Percentiles rank a stretch among this genome's conserved stretches.
Evolutionary conservation across 2,329 filamentous ascomycete species (phyloP).

Genomic region (Clathrospora elynae): DNA sequence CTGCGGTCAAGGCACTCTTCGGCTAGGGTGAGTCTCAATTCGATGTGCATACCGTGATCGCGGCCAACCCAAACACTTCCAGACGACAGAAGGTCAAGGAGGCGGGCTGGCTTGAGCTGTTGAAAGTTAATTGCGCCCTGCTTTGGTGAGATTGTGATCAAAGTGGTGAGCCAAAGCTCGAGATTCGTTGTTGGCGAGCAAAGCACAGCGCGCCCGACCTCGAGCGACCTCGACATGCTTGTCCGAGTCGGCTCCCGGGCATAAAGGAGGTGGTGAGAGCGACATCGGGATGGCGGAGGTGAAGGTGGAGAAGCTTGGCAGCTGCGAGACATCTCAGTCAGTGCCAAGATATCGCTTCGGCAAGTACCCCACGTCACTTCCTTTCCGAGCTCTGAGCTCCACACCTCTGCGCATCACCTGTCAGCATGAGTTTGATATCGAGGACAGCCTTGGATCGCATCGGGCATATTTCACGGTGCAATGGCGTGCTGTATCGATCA

Average conservation of each 20-base stretch:
- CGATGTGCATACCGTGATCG: constrained; percentile 41
- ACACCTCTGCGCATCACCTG: constrained; percentile 12
- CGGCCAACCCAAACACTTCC: constrained; percentile 42
- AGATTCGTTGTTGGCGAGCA: constrained; percentile 26
- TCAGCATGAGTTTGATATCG: constrained; percentile 30
- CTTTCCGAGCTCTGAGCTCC: constrained; percentile 9
- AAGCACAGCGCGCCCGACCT: constrained; percentile 45
- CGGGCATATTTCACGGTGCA: constrained; percentile 7
- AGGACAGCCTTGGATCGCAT: constrained; percentile 28
- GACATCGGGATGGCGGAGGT: constrained; percentile 8
- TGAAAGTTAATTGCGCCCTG: constrained; percentile 32
- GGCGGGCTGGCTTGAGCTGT: constrained; percentile 17
- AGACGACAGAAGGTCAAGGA: constrained; percentile 31
- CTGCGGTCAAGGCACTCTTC: constrained; percentile 29
- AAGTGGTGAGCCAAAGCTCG: constrained; percentile 46
- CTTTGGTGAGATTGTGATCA: constrained; percentile 42
- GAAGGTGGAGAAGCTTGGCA: background rate
- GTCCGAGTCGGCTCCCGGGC: constrained; percentile 6
- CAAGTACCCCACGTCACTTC: constrained; percentile 29
- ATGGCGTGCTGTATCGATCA: constrained; percentile 2
- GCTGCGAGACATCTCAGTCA: background rate
- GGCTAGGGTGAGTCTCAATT: constrained; percentile 31
- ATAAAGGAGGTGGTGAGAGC: background rate
- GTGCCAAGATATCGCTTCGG: constrained; percentile 29
- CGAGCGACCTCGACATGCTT: constrained; percentile 35